A percentile compares a stretch with the other conserved stretches of the same genome.
Conservation (phyloP, 1,284 basidiomycete species). For the Marasmius tenuissimus region DNA sequence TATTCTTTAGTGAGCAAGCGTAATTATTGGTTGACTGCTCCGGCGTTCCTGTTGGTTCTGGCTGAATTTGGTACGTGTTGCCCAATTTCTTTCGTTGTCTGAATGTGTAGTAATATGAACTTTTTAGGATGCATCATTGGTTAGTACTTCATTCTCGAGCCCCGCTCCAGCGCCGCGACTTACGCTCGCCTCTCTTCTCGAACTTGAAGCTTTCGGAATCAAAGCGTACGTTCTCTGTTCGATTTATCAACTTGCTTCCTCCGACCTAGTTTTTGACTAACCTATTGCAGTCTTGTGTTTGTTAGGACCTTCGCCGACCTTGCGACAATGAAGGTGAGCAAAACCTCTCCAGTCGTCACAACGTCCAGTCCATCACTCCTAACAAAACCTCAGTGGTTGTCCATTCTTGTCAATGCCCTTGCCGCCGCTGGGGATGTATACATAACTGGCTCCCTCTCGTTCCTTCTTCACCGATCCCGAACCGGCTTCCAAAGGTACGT, state of each 20-base stretch:
- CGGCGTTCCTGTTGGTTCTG: slow-evolving; percentile 23
- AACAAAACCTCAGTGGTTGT: slow-evolving; percentile 27
- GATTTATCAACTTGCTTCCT: not conserved
- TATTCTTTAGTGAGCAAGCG: slow-evolving; percentile 26
- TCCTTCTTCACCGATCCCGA: slow-evolving; percentile 38
- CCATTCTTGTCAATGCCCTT: slow-evolving; percentile 44
- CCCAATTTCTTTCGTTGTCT: not conserved
- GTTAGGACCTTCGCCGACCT: slow-evolving; percentile 7
- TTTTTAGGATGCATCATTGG: slow-evolving; percentile 15
- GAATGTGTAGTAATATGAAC: slow-evolving; percentile 17
- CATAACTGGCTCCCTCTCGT: slow-evolving; percentile 41
- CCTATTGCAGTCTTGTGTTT: slow-evolving; percentile 2
- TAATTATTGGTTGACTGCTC: slow-evolving; percentile 21
- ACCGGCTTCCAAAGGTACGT: slow-evolving; percentile 42
- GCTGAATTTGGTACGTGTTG: slow-evolving; percentile 22
- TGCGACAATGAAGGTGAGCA: slow-evolving; percentile 6
- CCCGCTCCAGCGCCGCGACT: not conserved
- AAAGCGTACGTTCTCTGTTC: slow-evolving; percentile 15
- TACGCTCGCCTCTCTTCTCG: slow-evolving; percentile 8
- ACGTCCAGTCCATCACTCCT: slow-evolving; percentile 9
- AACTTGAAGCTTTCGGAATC: slow-evolving; percentile 18
- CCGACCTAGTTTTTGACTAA: not conserved
- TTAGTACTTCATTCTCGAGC: slow-evolving; percentile 10
- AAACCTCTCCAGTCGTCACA: slow-evolving; percentile 8
- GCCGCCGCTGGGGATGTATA: slow-evolving; percentile 41